A percentile compares a stretch with the other conserved stretches of the same genome.
Conservation (phyloP, 1,284 basidiomycete genomes). For the Paramarasmius palmivorus region DNA sequence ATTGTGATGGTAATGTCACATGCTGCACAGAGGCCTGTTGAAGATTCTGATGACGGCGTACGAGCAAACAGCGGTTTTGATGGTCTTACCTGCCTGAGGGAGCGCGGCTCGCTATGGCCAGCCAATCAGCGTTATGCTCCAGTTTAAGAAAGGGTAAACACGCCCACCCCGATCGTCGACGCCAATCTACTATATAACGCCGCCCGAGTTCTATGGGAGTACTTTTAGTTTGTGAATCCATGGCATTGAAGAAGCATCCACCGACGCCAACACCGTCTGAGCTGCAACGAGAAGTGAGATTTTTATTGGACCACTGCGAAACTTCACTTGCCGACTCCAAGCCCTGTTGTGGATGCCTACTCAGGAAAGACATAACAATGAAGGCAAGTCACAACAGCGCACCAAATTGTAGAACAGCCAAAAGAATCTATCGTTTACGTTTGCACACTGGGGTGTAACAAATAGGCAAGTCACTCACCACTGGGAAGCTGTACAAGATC, state of each 20-base stretch:
- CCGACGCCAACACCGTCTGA: slow-evolving; percentile 4
- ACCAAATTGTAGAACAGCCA: not conserved
- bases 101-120: not conserved
- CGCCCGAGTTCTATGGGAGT: not conserved
- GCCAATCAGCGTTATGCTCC: not conserved
- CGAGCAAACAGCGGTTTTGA: not conserved
- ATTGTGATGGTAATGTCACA: slow-evolving; percentile 5
- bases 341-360: not conserved
- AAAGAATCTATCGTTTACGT: not conserved
- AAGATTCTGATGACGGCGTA: not conserved
- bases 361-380: not conserved
- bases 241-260: not conserved
- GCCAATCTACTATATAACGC: not conserved
- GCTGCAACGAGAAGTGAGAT: not conserved
- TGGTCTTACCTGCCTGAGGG: not conserved
- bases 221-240: not conserved
- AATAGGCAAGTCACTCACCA: not conserved
- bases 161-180: not conserved
- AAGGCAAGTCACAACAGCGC: not conserved
- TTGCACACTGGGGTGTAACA: not conserved
- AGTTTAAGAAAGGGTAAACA: not conserved
- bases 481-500: not conserved
- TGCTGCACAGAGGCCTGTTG: not conserved
- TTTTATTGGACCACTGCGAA: not conserved
- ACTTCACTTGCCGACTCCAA: not conserved